These are phyloP conservation scores for Mallotus repandus DNA, from an alignment of 441 rosid species.

Conservation along the genomic window DNA sequence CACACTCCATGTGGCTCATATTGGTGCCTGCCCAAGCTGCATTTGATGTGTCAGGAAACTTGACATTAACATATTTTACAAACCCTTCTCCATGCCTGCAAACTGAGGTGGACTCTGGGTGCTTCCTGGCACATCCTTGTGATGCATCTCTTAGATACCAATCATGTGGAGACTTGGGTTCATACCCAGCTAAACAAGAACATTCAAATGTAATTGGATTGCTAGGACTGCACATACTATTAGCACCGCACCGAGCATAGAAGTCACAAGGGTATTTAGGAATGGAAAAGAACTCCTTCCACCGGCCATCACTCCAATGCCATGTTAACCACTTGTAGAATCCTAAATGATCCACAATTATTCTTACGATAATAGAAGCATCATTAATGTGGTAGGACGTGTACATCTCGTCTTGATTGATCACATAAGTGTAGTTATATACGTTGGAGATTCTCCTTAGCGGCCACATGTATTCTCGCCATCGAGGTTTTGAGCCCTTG, in stretches of 20 bases:
- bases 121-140: constrained; percentile 13
- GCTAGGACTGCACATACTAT: background rate
- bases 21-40: constrained; percentile 13
- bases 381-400: too few species aligned
- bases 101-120: background rate
- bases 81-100: constrained; percentile 30
- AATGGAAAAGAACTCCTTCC: too few species aligned
- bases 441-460: too few species aligned
- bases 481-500: too few species aligned
- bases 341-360: too few species aligned
- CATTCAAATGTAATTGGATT: constrained; percentile 1
- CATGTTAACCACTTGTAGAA: too few species aligned
- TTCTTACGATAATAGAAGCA: too few species aligned
- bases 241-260: too few species aligned
- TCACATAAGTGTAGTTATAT: background rate
- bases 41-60: constrained; percentile 27
- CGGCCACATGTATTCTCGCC: too few species aligned
- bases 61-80: constrained; percentile 21
- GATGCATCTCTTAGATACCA: constrained; percentile 12
- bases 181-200: constrained; percentile 14
- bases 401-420: background rate
- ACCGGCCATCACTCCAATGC: too few species aligned
- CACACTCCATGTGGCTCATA: constrained; percentile 17
- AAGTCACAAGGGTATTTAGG: too few species aligned
- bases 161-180: background rate